These are phyloP conservation scores for Pythium apleroticum DNA, from an alignment of 352 stramenopile species.

Conservation along the genomic window DNA sequence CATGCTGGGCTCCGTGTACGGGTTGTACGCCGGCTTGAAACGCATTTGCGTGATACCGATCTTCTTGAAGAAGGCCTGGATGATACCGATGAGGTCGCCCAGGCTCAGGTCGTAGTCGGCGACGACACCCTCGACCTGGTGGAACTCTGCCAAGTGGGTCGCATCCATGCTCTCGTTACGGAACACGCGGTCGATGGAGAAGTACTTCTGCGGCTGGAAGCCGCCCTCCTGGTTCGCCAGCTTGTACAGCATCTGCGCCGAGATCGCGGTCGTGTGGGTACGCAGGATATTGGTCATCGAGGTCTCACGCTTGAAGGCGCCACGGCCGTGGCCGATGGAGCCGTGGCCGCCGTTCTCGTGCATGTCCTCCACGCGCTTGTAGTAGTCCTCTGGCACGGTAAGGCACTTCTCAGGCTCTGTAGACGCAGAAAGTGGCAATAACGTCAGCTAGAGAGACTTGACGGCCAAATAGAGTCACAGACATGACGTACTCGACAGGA, in stretches of 20 bases:
- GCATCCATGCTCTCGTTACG: conserved; percentile 99
- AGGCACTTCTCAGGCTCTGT: conserved; percentile 69
- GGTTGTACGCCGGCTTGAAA: conserved; percentile 99
- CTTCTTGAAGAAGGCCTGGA: conserved; percentile 99
- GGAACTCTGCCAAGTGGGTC: conserved; percentile 99
- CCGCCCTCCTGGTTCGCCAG: conserved; percentile 93
- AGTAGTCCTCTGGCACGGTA: conserved; percentile 98
- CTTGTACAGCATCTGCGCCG: conserved; percentile 99
- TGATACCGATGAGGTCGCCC: conserved; percentile 98
- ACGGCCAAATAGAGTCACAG: neutral
- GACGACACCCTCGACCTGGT: conserved; percentile 99
- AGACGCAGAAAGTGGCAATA: neutral
- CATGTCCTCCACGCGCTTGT: conserved; percentile 98
- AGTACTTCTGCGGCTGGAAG: conserved; percentile 98
- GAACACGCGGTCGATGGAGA: conserved; percentile 99
- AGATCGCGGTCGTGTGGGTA: conserved; percentile 99
- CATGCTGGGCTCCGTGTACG: conserved; percentile 99
- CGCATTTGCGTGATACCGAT: conserved; percentile 97
- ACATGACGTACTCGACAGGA: conserved; percentile 92
- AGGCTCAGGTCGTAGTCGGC: conserved; percentile 98
- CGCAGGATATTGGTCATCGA: conserved; percentile 99
- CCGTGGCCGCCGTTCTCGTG: conserved; percentile 96
- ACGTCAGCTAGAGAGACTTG: neutral
- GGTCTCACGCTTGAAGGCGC: conserved; percentile 93
- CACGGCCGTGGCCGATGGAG: conserved; percentile 91